Evolutionary conservation across 768 basidiomycete genomes (phyloP), one percentile per base, ranked within the genome.

Genomic region (Daedalea quercina): DNA sequence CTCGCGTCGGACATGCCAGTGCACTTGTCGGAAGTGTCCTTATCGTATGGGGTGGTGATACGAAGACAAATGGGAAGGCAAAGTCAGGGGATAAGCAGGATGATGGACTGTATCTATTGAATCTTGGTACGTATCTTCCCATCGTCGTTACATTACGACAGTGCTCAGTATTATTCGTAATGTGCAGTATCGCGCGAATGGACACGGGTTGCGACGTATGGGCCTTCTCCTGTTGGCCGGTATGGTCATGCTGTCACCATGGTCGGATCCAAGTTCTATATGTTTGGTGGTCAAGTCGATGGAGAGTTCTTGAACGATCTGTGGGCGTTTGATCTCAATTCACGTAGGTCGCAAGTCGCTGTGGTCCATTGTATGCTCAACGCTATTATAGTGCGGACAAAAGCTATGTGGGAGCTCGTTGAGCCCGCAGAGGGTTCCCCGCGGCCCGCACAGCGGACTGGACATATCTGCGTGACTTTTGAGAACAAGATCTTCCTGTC

Each of bases 21-120:
- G 95, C 95, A 6, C 82, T 97, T 47, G 93, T 98, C 53, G 92
- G 93, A 67, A 93, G 88, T 63, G 95, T 97, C 47, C 75, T 99
- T 54, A 89, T 98, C 54, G 87, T 97, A 3, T 99, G 96, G 96
- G 96, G 96, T 28, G 96, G 95, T 23, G 96, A 99, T 66, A 97
- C 94, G 3, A 94, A 92, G 70, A 81, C 84, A 13, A 85, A 86
- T 60, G 73, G 74, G 22, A 79, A 74, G 67, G 72, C 77, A 28
- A 79, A 76, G 59, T 75, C 74, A 9, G 71, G 74, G 9, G 92
- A 93, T 55, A 83, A 79, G 59, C 90, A 94, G 70, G 96, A 98
- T 65, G 91, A 97, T 67, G 87, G 83, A 0, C 73, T 98, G 42
- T 98, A 98, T 75, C 76, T 99, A 9, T 76, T 99, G 44, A 98